These are phyloP conservation scores for Oenanthe sinensis DNA, from an alignment of 129 eudicot species.

Conservation along the genomic window DNA sequence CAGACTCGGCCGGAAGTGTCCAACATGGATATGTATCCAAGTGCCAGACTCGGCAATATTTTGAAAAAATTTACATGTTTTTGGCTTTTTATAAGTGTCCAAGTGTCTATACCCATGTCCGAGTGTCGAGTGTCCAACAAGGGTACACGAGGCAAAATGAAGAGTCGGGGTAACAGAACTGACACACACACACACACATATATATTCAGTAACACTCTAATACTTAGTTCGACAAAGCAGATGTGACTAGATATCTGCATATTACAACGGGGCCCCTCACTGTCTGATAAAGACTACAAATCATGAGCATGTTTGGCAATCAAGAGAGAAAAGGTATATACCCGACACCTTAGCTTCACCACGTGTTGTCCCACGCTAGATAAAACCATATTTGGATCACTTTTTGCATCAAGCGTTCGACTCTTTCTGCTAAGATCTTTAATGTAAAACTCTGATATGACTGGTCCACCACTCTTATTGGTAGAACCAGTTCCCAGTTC, in stretches of 20 bases:
- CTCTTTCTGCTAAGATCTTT: conserved; percentile 34
- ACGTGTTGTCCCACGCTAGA: conserved; percentile 45
- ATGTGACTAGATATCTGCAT: neutral
- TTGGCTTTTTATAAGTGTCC: too few relatives aligned
- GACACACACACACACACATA: too few relatives aligned
- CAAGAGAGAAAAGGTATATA: conserved; percentile 20
- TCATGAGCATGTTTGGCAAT: neutral
- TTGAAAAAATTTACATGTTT: too few relatives aligned
- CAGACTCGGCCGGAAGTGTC: too few relatives aligned
- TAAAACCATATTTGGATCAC: conserved; percentile 34
- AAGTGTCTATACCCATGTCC: too few relatives aligned
- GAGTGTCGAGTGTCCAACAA: too few relatives aligned
- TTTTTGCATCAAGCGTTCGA: conserved; percentile 20
- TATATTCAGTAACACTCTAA: too few relatives aligned
- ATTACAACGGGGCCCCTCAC: neutral
- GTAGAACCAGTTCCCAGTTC: conserved; percentile 20
- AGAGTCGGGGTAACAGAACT: too few relatives aligned
- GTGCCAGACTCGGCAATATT: too few relatives aligned
- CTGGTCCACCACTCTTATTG: conserved; percentile 39
- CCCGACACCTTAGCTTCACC: conserved; percentile 87
- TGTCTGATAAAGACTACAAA: neutral
- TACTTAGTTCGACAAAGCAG: neutral
- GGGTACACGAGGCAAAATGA: too few relatives aligned
- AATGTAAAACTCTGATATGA: conserved; percentile 68
- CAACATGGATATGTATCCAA: too few relatives aligned